Conservation (phyloP, 768 basidiomycete genomes). For the Mycena albidolilacea region DNA sequence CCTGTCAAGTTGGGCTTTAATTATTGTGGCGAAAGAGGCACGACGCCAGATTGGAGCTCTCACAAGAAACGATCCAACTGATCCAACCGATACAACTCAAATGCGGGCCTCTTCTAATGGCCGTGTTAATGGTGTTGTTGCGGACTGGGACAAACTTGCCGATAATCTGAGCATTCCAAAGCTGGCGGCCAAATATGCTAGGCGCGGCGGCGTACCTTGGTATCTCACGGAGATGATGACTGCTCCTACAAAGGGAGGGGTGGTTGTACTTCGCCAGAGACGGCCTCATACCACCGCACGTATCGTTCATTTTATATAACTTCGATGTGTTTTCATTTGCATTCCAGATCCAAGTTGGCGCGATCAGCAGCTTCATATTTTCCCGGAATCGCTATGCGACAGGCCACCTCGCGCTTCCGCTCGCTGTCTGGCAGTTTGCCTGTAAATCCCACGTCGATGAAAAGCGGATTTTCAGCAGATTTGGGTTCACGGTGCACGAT, state of each 20-base stretch:
- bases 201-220: not conserved
- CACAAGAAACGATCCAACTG: too few relatives aligned
- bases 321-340: not conserved
- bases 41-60: not conserved
- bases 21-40: slow-evolving; percentile 10
- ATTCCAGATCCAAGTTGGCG: slow-evolving; percentile 43
- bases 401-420: slow-evolving; percentile 41
- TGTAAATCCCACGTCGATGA: slow-evolving; percentile 26
- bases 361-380: slow-evolving; percentile 41
- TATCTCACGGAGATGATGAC: too few relatives aligned
- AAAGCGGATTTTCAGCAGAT: slow-evolving; percentile 36
- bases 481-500: slow-evolving; percentile 43
- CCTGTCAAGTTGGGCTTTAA: slow-evolving; percentile 20
- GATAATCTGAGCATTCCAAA: slow-evolving; percentile 36
- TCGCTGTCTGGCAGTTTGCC: slow-evolving; percentile 45
- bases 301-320: slow-evolving; percentile 12
- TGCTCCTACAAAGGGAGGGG: too few relatives aligned
- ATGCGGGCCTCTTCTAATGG: slow-evolving; percentile 8
- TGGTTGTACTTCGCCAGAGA: slow-evolving; percentile 16
- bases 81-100: too few relatives aligned
- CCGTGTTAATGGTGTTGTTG: slow-evolving; percentile 14
- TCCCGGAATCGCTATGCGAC: slow-evolving; percentile 42
- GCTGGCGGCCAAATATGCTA: slow-evolving; percentile 31
- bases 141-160: slow-evolving; percentile 37
- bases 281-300: slow-evolving; percentile 42